These are phyloP conservation scores for Senecio squalidus DNA, from an alignment of 140 eudicot genomes.

Conservation along the genomic window DNA sequence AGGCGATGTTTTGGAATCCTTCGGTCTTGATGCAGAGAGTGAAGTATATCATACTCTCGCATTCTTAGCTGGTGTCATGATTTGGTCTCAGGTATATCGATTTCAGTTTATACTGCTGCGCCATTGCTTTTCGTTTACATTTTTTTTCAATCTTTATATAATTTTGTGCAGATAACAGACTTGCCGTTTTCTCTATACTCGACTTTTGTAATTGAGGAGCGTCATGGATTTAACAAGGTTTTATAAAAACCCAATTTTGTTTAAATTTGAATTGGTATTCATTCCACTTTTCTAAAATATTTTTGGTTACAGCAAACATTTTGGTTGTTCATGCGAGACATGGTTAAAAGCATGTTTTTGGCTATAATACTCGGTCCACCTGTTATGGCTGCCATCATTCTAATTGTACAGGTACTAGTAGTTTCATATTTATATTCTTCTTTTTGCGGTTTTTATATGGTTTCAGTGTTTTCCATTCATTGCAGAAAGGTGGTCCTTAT, in stretches of 20 bases:
- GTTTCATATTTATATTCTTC: background rate
- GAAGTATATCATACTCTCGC: slow-evolving; percentile 87
- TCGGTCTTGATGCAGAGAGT: slow-evolving; percentile 70
- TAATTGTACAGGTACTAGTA: slow-evolving; percentile 82
- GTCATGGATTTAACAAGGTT: slow-evolving; percentile 97
- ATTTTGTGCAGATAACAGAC: slow-evolving; percentile 66
- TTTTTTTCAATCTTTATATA: too few species aligned
- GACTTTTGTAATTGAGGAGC: slow-evolving; percentile 89
- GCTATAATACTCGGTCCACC: slow-evolving; percentile 78
- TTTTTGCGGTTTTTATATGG: slow-evolving; percentile 2
- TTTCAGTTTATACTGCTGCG: too few species aligned
- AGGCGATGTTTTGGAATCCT: slow-evolving; percentile 45
- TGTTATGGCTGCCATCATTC: slow-evolving; percentile 83
- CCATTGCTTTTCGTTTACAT: too few species aligned
- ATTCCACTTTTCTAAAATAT: too few species aligned
- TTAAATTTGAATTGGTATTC: background rate
- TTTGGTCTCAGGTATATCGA: slow-evolving; percentile 99
- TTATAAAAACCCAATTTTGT: background rate
- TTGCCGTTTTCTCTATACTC: slow-evolving; percentile 94
- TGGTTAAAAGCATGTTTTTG: slow-evolving; percentile 72
- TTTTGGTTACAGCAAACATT: slow-evolving; percentile 77
- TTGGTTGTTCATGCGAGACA: slow-evolving; percentile 75
- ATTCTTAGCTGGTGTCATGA: slow-evolving; percentile 88
- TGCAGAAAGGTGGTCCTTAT: slow-evolving; percentile 99
- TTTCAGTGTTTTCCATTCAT: slow-evolving; percentile 2